Percentiles rank a stretch among this genome's conserved stretches.
Conservation (phyloP, 495 filamentous ascomycete genomes). For the Xylaria curta region DNA sequence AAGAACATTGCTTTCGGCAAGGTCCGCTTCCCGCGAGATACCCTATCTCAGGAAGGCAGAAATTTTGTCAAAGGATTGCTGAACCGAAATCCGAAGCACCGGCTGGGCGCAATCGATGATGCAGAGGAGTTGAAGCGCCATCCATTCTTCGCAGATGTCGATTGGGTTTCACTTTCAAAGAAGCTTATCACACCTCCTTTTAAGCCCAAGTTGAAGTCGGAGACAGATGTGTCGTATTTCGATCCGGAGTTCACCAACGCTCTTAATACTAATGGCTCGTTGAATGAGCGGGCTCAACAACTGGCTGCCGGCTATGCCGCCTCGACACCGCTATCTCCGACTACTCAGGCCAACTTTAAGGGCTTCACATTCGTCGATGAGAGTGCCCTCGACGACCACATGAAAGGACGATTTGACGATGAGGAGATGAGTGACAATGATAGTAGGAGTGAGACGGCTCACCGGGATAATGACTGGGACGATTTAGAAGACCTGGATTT, state of each 20-base stretch:
- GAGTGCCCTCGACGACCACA: conserved; percentile 91
- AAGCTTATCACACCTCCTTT: conserved; percentile 97
- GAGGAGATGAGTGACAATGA: conserved; percentile 72
- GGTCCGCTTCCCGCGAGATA: conserved; percentile 93
- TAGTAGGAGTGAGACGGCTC: conserved; percentile 48
- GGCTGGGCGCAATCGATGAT: conserved; percentile 87
- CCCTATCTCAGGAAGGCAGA: conserved; percentile 88
- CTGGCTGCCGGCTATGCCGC: conserved; percentile 77
- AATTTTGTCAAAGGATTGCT: conserved; percentile 98
- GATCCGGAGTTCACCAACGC: conserved; percentile 99
- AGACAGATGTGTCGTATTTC: conserved; percentile 96
- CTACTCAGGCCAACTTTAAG: conserved; percentile 96
- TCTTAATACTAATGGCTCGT: conserved; percentile 76
- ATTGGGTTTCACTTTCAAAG: conserved; percentile 84
- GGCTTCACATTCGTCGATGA: conserved; percentile 99
- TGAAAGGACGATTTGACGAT: conserved; percentile 63
- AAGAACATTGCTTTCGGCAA: conserved; percentile 99
- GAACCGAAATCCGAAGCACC: conserved; percentile 95
- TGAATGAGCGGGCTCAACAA: conserved; percentile 88
- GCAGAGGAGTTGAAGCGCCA: conserved; percentile 95
- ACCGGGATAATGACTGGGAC: conserved; percentile 58
- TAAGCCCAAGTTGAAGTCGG: conserved; percentile 94
- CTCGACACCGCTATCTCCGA: conserved; percentile 88
- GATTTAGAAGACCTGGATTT: conserved; percentile 51
- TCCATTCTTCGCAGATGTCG: conserved; percentile 91